Evolutionary conservation across 2,329 filamentous ascomycete species (phyloP).

Genomic region (Aspergillus versicolor): DNA sequence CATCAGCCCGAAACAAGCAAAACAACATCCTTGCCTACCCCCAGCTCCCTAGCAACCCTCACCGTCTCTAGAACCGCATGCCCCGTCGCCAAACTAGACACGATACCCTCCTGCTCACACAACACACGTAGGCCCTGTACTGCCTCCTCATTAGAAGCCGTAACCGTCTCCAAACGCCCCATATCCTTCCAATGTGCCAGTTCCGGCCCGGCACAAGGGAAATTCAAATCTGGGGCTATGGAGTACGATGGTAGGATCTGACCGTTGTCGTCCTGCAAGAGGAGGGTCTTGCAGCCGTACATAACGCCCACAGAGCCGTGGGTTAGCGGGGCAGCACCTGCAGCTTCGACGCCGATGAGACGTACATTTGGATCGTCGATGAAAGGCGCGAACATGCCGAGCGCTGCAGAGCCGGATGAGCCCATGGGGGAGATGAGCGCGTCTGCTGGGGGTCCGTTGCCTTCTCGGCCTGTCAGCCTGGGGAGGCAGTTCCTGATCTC

Average conservation of each 20-base stretch:
- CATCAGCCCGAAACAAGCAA: slow-evolving; percentile 46
- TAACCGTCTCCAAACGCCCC: slow-evolving; percentile 77
- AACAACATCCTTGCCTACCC: slow-evolving; percentile 79
- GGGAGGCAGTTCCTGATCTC: slow-evolving; percentile 89
- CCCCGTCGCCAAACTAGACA: slow-evolving; percentile 86
- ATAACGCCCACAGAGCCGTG: slow-evolving; percentile 87
- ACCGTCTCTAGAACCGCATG: slow-evolving; percentile 87
- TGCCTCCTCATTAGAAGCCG: slow-evolving; percentile 83
- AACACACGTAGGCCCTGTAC: slow-evolving; percentile 81
- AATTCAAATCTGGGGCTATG: slow-evolving; percentile 89
- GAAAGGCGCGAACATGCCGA: slow-evolving; percentile 97
- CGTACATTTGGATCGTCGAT: slow-evolving; percentile 75
- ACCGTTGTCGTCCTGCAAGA: slow-evolving; percentile 84
- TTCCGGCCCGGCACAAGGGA: slow-evolving; percentile 92
- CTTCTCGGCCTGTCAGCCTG: slow-evolving; percentile 63
- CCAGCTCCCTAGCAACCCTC: slow-evolving; percentile 85
- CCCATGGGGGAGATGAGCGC: slow-evolving; percentile 96
- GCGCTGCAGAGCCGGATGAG: slow-evolving; percentile 79
- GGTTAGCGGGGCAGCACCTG: slow-evolving; percentile 80
- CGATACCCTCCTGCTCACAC: slow-evolving; percentile 88
- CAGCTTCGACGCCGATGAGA: slow-evolving; percentile 88
- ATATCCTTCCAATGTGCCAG: slow-evolving; percentile 87
- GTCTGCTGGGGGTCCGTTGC: slow-evolving; percentile 66
- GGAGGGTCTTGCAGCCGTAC: slow-evolving; percentile 89
- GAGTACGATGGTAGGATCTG: slow-evolving; percentile 92